Conservation (phyloP, 2,329 filamentous ascomycete species). For the Fusarium coicis region DNA sequence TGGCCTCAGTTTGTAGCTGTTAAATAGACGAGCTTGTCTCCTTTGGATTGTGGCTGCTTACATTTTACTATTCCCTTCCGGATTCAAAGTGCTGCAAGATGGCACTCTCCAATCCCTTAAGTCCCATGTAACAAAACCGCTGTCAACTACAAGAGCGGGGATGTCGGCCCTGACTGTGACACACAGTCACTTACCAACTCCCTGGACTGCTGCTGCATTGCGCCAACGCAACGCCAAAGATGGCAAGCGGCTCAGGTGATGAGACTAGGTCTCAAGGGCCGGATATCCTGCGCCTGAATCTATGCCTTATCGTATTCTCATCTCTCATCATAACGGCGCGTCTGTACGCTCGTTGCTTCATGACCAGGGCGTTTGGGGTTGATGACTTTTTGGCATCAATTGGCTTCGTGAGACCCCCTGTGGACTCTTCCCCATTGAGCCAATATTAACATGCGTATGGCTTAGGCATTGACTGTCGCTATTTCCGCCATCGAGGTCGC, state of each 20-base stretch:
- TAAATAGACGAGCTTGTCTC: not conserved
- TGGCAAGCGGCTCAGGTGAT: not conserved
- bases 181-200: too few species aligned
- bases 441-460: fast-evolving
- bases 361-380: not conserved
- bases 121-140: too few species aligned
- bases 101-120: not conserved
- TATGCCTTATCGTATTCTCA: not conserved
- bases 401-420: not conserved
- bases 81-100: not conserved
- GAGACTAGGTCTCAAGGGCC: not conserved
- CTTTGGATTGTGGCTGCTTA: not conserved
- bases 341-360: not conserved
- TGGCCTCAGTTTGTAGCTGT: not conserved
- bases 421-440: fast-evolving
- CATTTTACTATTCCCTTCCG: fast-evolving
- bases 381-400: not conserved
- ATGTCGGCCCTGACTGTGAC: not conserved
- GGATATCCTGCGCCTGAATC: not conserved
- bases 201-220: not conserved
- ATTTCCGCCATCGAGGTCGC: not conserved
- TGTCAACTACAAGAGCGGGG: not conserved
- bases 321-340: not conserved
- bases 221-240: not conserved
- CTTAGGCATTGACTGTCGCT: not conserved